phyloP scores from a whole-genome alignment of 1,139 yeast species.

The Geotrichum klebahnii region DNA sequence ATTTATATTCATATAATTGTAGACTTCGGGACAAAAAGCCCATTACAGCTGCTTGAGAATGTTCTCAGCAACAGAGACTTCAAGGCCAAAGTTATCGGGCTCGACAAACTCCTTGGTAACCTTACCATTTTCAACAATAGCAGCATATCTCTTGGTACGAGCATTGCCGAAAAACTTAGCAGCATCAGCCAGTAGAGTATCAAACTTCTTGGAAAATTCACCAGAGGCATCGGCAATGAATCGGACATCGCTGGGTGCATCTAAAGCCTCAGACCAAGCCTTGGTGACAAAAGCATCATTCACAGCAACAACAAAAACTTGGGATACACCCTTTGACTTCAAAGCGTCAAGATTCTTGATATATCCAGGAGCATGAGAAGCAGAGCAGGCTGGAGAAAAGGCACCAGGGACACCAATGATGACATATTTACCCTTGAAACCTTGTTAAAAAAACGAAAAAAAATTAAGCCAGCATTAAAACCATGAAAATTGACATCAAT shows the following conservation, averaged over 20 bases:
- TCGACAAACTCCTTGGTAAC: constrained; percentile 66
- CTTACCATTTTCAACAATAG: constrained; percentile 67
- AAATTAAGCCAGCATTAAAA: neutral
- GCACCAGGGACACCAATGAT: constrained; percentile 90
- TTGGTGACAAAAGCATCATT: constrained; percentile 82
- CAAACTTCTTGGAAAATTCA: constrained; percentile 62
- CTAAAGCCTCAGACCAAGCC: constrained; percentile 63
- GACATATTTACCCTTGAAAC: constrained; percentile 50
- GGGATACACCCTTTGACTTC: constrained; percentile 57
- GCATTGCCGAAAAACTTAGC: constrained; percentile 65
- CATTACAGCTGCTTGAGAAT: constrained; percentile 38
- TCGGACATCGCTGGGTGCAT: constrained; percentile 37
- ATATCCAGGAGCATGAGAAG: constrained; percentile 76
- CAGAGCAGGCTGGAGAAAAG: constrained; percentile 80
- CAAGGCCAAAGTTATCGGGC: constrained; percentile 74
- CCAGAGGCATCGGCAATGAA: constrained; percentile 78
- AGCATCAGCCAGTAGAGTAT: constrained; percentile 61
- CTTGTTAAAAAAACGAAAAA: neutral
- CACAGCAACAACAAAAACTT: constrained; percentile 66
- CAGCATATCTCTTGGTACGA: constrained; percentile 73
- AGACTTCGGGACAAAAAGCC: too few species aligned
- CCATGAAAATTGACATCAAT: neutral
- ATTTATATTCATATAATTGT: too few species aligned
- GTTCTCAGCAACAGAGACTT: constrained; percentile 50
- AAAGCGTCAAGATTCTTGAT: constrained; percentile 50